Percentiles rank a stretch among this genome's conserved stretches.
Conservation (phyloP, 768 basidiomycete species). For the Coprinopsis sp. region DNA sequence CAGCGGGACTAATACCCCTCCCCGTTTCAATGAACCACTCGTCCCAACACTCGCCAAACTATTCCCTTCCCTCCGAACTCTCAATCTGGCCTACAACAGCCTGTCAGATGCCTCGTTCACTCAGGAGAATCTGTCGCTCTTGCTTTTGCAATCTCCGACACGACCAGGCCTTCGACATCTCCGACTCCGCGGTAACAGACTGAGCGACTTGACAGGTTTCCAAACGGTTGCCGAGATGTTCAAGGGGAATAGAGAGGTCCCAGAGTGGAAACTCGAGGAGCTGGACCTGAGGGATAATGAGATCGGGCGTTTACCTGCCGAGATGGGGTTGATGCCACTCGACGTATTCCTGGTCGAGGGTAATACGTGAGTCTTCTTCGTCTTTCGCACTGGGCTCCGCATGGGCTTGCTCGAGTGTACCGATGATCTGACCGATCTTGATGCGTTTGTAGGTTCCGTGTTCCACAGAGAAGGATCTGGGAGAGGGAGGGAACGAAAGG, state of each 20-base stretch:
- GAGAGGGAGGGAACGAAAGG: conserved; percentile 85
- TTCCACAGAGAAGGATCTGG: conserved; percentile 78
- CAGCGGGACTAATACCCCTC: conserved; percentile 31
- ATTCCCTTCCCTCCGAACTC: conserved; percentile 64
- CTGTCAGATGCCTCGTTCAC: conserved; percentile 53
- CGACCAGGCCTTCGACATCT: conserved; percentile 62
- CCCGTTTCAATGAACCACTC: conserved; percentile 47
- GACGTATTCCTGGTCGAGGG: conserved; percentile 84
- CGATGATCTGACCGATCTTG: background rate
- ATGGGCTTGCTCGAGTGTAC: background rate
- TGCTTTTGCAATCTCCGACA: conserved; percentile 46
- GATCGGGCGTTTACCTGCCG: conserved; percentile 61
- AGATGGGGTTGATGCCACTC: conserved; percentile 69
- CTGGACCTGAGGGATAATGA: conserved; percentile 81
- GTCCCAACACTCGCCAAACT: conserved; percentile 56
- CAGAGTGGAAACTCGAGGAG: conserved; percentile 76
- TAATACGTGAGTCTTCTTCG: conserved; percentile 56
- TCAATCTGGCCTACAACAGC: conserved; percentile 74
- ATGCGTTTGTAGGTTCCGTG: conserved; percentile 56
- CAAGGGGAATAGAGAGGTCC: conserved; percentile 56
- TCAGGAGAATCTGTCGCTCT: conserved; percentile 39
- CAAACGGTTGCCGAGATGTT: conserved; percentile 57
- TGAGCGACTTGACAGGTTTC: conserved; percentile 61
- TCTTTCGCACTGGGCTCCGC: too few relatives aligned
- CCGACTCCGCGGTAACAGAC: conserved; percentile 62